phyloP scores from a whole-genome alignment of 2,329 filamentous ascomycete species.

The Fusarium liriodendri region DNA sequence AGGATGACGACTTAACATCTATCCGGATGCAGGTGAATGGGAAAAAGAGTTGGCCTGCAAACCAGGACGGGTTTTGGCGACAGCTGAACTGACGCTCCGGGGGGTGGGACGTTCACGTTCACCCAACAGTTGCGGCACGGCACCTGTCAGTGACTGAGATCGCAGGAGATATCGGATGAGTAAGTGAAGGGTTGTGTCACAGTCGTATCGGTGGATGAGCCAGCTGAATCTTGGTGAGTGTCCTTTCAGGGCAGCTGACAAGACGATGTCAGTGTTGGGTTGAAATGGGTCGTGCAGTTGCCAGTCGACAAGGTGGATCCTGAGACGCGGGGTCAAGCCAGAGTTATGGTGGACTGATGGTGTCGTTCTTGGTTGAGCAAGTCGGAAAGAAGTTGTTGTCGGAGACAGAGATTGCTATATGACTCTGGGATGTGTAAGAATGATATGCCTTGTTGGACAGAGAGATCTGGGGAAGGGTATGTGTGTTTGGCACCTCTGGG shows the following conservation, averaged over 20 bases:
- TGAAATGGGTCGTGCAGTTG: slow-evolving; percentile 1
- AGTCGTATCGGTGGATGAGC: not conserved
- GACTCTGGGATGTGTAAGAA: not conserved
- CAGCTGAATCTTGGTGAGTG: not conserved
- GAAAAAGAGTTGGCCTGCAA: not conserved
- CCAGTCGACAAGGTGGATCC: slow-evolving; percentile 14
- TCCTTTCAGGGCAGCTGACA: not conserved
- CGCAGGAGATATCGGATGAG: not conserved
- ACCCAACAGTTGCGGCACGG: not conserved
- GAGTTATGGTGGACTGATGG: slow-evolving; percentile 17
- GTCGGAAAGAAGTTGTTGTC: slow-evolving; percentile 3
- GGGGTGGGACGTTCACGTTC: not conserved
- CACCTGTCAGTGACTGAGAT: not conserved
- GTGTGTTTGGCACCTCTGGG: not conserved
- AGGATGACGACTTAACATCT: slow-evolving; percentile 23
- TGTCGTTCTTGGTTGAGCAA: not conserved
- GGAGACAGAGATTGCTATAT: not conserved
- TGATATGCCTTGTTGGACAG: not conserved
- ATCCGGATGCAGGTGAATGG: slow-evolving; percentile 3
- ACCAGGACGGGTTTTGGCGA: not conserved
- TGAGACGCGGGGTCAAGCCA: slow-evolving; percentile 34
- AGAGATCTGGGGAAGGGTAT: not conserved
- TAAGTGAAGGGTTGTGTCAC: not conserved
- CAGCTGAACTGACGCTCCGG: not conserved
- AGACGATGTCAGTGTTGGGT: not conserved